Evolutionary conservation across 2,329 filamentous ascomycete species (phyloP), one percentile per base, ranked within the genome.

Genomic region (Plenodomus biglobosus): DNA sequence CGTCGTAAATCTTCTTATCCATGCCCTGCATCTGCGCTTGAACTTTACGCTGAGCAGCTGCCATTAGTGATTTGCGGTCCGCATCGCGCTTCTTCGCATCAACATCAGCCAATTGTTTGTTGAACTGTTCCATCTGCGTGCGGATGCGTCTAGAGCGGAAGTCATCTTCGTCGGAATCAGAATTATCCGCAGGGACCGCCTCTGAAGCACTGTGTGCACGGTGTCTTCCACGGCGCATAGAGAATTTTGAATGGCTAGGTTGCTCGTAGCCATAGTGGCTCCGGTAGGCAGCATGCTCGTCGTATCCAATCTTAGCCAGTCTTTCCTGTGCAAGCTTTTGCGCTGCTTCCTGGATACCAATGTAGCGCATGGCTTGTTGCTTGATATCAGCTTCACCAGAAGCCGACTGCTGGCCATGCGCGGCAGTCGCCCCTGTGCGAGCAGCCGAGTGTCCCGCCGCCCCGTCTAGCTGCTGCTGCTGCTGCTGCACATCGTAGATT

Each of bases 261-360:
- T 62, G 64, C 20, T 74, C 71, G 58, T 77, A 82, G 22, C 87
- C 87, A 64, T 95, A 96, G 69, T 95, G 91, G 38, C 87, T 84
- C 36, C 88, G 83, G 56, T 86, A 87, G 2, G 85, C 82, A 3
- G 81, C 78, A 47, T 79, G 79, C 53, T 83, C 79, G 42, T 92
- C 86, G 47, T 88, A 81, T 35, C 92, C 84, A 50, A 96, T 83
- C 66, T 87, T 92, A 4, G 88, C 83, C 19, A 96, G 76, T 30
- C 91, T 85, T 68, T 95, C 88, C 48, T 92, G 85, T 0, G 92
- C 92, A 45, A 94, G 82, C 63, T 86, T 91, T 63, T 94, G 90
- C 0, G 92, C 92, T 5, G 88, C 86, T 63, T 95, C 90, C 66
- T 96, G 90, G 1, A 96, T 78, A 53, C 84, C 86, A 53, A 84